phyloP scores from a whole-genome alignment of 208 protist genomes.

The Crithidia mellificae region DNA sequence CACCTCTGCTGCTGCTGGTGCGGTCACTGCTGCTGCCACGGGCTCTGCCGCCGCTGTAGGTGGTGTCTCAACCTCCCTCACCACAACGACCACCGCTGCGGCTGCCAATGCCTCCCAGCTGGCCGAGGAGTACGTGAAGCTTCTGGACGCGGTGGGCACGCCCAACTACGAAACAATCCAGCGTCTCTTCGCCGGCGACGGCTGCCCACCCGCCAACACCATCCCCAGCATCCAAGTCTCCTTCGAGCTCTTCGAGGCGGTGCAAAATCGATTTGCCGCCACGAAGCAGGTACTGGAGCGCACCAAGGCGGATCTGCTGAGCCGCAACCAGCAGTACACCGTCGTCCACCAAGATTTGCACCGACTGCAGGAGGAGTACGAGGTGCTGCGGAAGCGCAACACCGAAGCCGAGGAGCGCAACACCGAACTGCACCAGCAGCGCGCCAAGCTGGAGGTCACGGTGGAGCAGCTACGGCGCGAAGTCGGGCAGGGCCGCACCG shows the following conservation, averaged over 20 bases:
- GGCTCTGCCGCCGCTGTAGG: neutral
- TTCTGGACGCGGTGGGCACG: slow-evolving; percentile 63
- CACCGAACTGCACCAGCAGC: slow-evolving; percentile 61
- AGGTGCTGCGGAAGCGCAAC: slow-evolving; percentile 47
- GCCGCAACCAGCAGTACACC: slow-evolving; percentile 72
- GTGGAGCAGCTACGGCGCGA: slow-evolving; percentile 76
- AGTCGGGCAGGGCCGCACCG: slow-evolving; percentile 45
- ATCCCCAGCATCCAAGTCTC: slow-evolving; percentile 74
- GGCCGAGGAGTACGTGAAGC: slow-evolving; percentile 58
- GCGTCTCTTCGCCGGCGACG: slow-evolving; percentile 47
- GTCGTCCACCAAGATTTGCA: slow-evolving; percentile 51
- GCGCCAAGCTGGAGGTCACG: slow-evolving; percentile 69
- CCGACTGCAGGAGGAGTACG: slow-evolving; percentile 50
- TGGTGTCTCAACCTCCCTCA: too few relatives aligned
- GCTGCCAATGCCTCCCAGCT: slow-evolving; percentile 13
- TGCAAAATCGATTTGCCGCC: slow-evolving; percentile 76
- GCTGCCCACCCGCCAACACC: slow-evolving; percentile 51
- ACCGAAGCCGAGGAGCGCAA: slow-evolving; percentile 70
- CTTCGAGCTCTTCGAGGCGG: slow-evolving; percentile 87
- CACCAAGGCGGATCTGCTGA: slow-evolving; percentile 63
- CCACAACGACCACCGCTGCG: too few relatives aligned
- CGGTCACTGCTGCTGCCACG: neutral
- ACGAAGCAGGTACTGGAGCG: slow-evolving; percentile 77
- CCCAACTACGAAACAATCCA: slow-evolving; percentile 76
- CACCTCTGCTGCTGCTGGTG: neutral